Evolutionary conservation across 2,329 filamentous ascomycete species (phyloP).

Genomic region (Pseudogymnoascus sp.): DNA sequence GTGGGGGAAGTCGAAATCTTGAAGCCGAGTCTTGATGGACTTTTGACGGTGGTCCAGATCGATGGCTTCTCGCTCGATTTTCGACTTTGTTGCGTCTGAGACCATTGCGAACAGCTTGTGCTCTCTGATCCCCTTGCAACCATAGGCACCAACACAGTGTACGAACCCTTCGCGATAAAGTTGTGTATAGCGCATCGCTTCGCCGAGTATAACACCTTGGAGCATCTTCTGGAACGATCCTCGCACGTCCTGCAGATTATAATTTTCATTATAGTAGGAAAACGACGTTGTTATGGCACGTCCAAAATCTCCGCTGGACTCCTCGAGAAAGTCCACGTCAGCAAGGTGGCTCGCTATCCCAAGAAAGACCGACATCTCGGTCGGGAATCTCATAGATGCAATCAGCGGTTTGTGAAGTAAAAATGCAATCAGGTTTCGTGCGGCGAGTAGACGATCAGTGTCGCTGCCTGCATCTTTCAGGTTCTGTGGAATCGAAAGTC

Average conservation of each 20-base stretch:
- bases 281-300: constrained; percentile 56
- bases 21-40: constrained; percentile 63
- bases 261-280: constrained; percentile 66
- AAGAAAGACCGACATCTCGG: constrained; percentile 45
- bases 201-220: constrained; percentile 80
- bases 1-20: constrained; percentile 84
- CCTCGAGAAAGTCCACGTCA: constrained; percentile 48
- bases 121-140: constrained; percentile 35
- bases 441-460: constrained; percentile 47
- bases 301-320: constrained; percentile 51
- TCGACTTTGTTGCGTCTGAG: constrained; percentile 60
- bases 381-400: constrained; percentile 44
- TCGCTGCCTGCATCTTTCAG: constrained; percentile 32
- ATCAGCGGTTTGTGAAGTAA: constrained; percentile 55
- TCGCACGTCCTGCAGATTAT: constrained; percentile 69
- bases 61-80: constrained; percentile 73
- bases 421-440: constrained; percentile 59
- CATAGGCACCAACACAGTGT: constrained; percentile 81
- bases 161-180: constrained; percentile 89
- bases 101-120: constrained; percentile 65
- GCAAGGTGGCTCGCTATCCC: constrained; percentile 45
- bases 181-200: constrained; percentile 70
- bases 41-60: constrained; percentile 67
- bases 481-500: constrained; percentile 25
- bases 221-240: constrained; percentile 79